A percentile compares a stretch with the other conserved stretches of the same genome.
Conservation (phyloP, 306 rosid genomes). For the Pachyrhizus erosus region DNA sequence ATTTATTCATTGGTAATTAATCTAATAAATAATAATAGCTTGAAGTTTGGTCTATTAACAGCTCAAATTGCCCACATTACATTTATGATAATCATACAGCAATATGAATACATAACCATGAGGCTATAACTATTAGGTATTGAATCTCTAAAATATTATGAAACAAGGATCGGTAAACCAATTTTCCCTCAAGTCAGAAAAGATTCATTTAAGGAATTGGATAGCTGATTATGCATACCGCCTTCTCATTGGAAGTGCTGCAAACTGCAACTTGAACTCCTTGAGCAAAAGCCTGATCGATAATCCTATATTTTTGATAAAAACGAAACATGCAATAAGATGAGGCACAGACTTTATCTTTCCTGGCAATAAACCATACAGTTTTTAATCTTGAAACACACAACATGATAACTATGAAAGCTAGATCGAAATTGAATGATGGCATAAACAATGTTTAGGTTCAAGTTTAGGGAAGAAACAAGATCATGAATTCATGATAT, state of each 20-base stretch:
- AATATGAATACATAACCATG: conserved; percentile 22
- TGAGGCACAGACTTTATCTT: neutral
- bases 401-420: neutral
- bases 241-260: conserved; percentile 99
- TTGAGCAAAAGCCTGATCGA: conserved; percentile 86
- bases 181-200: conserved; percentile 21
- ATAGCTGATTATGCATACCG: conserved; percentile 83
- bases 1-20: conserved; percentile 33
- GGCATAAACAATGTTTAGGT: neutral
- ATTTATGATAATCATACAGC: conserved; percentile 7
- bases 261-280: conserved; percentile 98
- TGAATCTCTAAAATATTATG: conserved; percentile 11
- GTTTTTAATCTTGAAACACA: conserved; percentile 19
- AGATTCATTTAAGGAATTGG: conserved; percentile 41
- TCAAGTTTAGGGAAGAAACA: neutral
- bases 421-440: neutral
- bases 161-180: conserved; percentile 17
- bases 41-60: conserved; percentile 7
- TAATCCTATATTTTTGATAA: conserved; percentile 63
- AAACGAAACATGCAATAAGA: conserved; percentile 41
- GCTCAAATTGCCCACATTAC: neutral
- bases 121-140: conserved; percentile 19
- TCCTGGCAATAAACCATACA: conserved; percentile 17
- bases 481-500: conserved; percentile 18
- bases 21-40: neutral